A percentile compares a stretch with the other conserved stretches of the same genome.
These are phyloP conservation scores for Hirsutella minnesotensis DNA, from an alignment of 2,329 filamentous ascomycete species.

Conservation along the genomic window DNA sequence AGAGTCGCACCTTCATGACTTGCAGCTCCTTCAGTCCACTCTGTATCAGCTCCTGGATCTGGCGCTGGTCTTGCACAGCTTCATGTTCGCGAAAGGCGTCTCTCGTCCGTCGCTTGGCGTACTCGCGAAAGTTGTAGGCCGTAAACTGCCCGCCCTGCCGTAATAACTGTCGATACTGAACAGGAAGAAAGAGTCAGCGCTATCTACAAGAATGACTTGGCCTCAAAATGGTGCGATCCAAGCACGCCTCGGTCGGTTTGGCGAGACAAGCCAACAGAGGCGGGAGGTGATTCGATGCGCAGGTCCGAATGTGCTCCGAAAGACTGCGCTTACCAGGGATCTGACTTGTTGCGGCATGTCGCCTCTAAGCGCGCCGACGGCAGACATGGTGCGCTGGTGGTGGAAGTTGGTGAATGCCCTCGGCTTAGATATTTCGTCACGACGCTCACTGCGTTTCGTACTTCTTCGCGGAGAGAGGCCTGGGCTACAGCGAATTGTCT, in stretches of 20 bases:
- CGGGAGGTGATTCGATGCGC: neutral
- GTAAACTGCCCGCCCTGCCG: conserved; percentile 80
- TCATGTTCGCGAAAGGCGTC: conserved; percentile 83
- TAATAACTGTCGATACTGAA: conserved; percentile 81
- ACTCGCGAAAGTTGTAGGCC: conserved; percentile 96
- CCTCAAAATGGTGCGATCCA: no score
- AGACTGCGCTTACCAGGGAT: conserved; percentile 31
- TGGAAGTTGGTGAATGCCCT: neutral
- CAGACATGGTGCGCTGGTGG: conserved; percentile 21
- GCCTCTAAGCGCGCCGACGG: conserved; percentile 30
- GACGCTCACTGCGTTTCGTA: neutral
- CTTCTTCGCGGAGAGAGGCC: neutral
- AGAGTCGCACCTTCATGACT: conserved; percentile 64
- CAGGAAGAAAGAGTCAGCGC: no score
- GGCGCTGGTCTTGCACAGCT: conserved; percentile 57
- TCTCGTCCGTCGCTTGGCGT: conserved; percentile 78
- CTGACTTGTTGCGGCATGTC: conserved; percentile 45
- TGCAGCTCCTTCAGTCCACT: conserved; percentile 79
- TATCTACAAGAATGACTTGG: no score
- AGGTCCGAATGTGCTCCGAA: neutral
- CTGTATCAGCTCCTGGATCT: conserved; percentile 80
- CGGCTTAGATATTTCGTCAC: neutral
- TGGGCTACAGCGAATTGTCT: conserved; percentile 1
- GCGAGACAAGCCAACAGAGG: neutral
- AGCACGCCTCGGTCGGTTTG: no score